phyloP scores from a whole-genome alignment of 306 rosid species.

The Morella rubra region DNA sequence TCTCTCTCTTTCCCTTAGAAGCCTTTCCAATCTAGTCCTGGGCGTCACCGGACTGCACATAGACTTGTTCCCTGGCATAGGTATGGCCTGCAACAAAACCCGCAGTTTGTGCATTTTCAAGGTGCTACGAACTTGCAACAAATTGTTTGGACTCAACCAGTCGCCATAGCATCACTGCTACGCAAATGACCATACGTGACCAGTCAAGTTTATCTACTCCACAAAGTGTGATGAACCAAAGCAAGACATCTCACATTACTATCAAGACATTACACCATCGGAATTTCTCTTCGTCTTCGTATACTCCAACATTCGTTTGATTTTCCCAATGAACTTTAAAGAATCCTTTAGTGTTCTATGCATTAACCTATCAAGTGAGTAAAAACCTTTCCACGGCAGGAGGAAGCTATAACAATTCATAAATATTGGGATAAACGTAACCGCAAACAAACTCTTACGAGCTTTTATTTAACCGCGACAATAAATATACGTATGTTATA shows the following conservation, averaged over 20 bases:
- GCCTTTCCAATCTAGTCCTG: slow-evolving; percentile 83
- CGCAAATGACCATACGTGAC: neutral
- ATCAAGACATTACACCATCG: neutral
- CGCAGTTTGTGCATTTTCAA: slow-evolving; percentile 27
- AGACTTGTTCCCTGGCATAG: slow-evolving; percentile 70
- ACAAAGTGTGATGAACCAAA: neutral
- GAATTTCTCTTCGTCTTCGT: neutral
- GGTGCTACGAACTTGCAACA: slow-evolving; percentile 10
- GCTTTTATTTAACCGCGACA: too few species aligned
- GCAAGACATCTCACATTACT: neutral
- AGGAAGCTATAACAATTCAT: neutral
- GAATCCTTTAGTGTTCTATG: neutral
- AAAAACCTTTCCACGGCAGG: neutral
- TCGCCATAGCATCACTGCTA: neutral
- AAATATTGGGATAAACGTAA: too few species aligned
- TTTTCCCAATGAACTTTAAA: neutral
- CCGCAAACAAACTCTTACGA: too few species aligned
- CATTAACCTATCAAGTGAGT: neutral
- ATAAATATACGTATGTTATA: too few species aligned
- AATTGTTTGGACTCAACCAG: slow-evolving; percentile 10
- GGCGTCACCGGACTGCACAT: slow-evolving; percentile 64
- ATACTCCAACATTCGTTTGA: slow-evolving; percentile 10
- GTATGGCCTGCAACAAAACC: slow-evolving; percentile 34
- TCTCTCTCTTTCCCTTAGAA: slow-evolving; percentile 85
- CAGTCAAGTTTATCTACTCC: neutral